Percentiles rank a stretch among this genome's conserved stretches.
Conservation (phyloP, 108 stramenopile genomes). For the Skeletonema potamos region DNA sequence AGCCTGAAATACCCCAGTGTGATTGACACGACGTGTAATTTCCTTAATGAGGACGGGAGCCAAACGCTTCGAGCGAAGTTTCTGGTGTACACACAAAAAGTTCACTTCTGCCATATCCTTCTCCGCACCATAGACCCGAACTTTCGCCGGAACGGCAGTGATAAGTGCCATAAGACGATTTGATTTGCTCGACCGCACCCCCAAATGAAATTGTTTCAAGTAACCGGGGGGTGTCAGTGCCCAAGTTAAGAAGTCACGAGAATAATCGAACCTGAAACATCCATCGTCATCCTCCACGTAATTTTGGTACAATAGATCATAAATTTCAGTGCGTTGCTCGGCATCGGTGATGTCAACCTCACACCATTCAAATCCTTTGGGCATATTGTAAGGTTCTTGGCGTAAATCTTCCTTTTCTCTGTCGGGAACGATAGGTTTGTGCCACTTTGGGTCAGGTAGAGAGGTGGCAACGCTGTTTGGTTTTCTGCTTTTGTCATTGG, state of each 20-base stretch:
- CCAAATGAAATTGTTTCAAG: slow-evolving; percentile 80
- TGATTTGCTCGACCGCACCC: slow-evolving; percentile 80
- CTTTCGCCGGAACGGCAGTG: slow-evolving; percentile 89
- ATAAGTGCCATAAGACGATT: slow-evolving; percentile 95
- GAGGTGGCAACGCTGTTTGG: slow-evolving; percentile 31
- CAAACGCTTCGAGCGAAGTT: slow-evolving; percentile 93
- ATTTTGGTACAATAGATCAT: slow-evolving; percentile 93
- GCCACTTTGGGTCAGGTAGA: slow-evolving; percentile 18
- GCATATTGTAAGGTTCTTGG: slow-evolving; percentile 95
- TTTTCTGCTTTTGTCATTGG: slow-evolving; percentile 44
- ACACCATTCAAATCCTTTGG: slow-evolving; percentile 94
- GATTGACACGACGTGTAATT: slow-evolving; percentile 96
- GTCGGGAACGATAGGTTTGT: slow-evolving; percentile 88
- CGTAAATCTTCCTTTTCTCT: slow-evolving; percentile 76
- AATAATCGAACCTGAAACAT: slow-evolving; percentile 98
- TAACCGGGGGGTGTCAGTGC: slow-evolving; percentile 96
- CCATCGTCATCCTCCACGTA: slow-evolving; percentile 99
- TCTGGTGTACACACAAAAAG: slow-evolving; percentile 99
- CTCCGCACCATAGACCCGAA: slow-evolving; percentile 56
- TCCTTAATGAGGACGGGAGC: slow-evolving; percentile 99
- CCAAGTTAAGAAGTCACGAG: slow-evolving; percentile 88
- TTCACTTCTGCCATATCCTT: slow-evolving; percentile 94
- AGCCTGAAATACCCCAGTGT: slow-evolving; percentile 91
- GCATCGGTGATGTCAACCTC: slow-evolving; percentile 77
- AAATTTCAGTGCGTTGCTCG: slow-evolving; percentile 81